Evolutionary conservation across 2,329 filamentous ascomycete genomes (phyloP).

Genomic region (Aspergillus novoparasiticus): DNA sequence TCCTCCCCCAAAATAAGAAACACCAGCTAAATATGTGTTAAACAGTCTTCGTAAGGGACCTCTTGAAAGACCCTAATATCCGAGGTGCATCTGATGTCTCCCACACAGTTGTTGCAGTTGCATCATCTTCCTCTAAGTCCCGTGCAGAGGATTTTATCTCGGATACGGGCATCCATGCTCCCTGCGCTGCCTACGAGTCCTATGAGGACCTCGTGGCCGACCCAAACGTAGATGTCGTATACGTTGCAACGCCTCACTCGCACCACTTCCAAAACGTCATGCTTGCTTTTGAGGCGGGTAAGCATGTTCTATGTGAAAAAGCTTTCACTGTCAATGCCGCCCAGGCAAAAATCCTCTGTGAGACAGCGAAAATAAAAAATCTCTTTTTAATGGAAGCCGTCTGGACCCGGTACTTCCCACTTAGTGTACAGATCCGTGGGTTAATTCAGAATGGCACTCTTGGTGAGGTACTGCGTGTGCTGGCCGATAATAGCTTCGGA

Average conservation of each 20-base stretch:
- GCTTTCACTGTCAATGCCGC: conserved; percentile 81
- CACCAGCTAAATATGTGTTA: conserved; percentile 3
- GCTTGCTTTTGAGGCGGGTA: conserved; percentile 80
- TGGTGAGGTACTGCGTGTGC: conserved; percentile 59
- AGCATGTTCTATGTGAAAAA: conserved; percentile 90
- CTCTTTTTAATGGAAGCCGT: conserved; percentile 84
- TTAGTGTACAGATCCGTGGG: conserved; percentile 69
- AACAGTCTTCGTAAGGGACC: conserved; percentile 70
- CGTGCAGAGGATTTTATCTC: conserved; percentile 74
- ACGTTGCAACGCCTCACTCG: conserved; percentile 86
- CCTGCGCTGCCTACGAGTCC: conserved; percentile 73
- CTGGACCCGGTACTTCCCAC: conserved; percentile 86
- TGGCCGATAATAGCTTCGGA: conserved; percentile 65
- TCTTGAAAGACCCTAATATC: conserved; percentile 70
- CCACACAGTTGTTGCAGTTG: conserved; percentile 77
- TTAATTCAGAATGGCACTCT: conserved; percentile 62
- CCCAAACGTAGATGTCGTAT: conserved; percentile 79
- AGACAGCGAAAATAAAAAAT: conserved; percentile 71
- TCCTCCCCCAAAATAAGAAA: background rate
- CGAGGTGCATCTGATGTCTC: conserved; percentile 72
- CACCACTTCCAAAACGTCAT: conserved; percentile 92
- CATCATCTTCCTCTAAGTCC: conserved; percentile 72
- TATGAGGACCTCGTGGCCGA: conserved; percentile 82
- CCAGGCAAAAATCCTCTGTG: conserved; percentile 72
- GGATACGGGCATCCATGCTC: conserved; percentile 67